Evolutionary conservation across 139 green algal species (phyloP).

Genomic region (Picochlorum sp.): DNA sequence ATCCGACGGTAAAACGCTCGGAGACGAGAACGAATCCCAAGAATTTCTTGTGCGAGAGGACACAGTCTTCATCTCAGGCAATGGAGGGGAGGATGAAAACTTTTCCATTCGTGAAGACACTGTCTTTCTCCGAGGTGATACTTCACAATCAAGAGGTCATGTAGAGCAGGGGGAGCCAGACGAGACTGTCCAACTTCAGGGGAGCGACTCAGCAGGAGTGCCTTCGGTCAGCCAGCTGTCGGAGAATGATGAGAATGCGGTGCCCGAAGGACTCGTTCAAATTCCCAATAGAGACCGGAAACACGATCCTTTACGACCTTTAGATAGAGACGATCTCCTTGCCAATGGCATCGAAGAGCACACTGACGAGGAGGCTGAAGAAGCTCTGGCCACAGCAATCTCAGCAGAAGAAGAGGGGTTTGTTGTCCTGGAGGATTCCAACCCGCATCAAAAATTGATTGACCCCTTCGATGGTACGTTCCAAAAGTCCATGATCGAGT

Average conservation of each 20-base stretch:
- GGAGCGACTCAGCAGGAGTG: no score
- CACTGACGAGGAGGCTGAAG: slow-evolving; percentile 8
- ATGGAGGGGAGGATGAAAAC: background rate
- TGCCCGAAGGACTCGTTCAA: background rate
- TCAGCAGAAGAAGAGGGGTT: background rate
- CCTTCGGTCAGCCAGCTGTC: background rate
- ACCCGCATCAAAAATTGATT: slow-evolving; percentile 4
- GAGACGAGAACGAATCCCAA: background rate
- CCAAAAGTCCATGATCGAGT: slow-evolving; percentile 19
- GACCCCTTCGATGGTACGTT: slow-evolving; percentile 28
- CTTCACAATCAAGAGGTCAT: background rate
- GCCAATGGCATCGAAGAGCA: background rate
- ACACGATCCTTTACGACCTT: background rate
- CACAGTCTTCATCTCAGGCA: slow-evolving; percentile 6
- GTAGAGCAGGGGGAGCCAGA: background rate
- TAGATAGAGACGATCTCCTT: background rate
- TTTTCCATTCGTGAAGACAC: slow-evolving; percentile 10
- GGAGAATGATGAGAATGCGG: background rate
- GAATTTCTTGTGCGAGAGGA: slow-evolving; percentile 9
- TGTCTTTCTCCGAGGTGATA: background rate
- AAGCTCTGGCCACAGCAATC: slow-evolving; percentile 1
- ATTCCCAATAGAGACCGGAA: background rate
- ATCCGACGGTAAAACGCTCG: background rate
- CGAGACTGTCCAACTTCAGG: background rate
- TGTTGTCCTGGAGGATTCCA: slow-evolving; percentile 9